Conservation (phyloP, 805 yeast genomes). For the Maudiozyma turicensis region DNA sequence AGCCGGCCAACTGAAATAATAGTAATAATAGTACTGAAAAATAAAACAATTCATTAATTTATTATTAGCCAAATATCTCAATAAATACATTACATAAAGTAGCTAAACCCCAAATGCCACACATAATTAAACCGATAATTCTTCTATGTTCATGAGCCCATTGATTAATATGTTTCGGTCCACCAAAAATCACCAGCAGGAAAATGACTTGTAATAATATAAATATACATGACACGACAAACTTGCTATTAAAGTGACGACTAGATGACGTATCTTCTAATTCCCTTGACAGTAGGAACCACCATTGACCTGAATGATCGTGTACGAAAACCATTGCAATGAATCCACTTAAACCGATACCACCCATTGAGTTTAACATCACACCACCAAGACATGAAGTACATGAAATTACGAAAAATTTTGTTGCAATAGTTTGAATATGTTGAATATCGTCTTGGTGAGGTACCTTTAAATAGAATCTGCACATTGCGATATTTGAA, state of each 20-base stretch:
- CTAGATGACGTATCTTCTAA: conserved; percentile 8
- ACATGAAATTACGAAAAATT: conserved; percentile 81
- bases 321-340: conserved; percentile 28
- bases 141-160: conserved; percentile 10
- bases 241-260: conserved; percentile 12
- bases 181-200: conserved; percentile 14
- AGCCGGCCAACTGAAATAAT: no score
- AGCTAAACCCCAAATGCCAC: conserved; percentile 20
- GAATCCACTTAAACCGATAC: conserved; percentile 73
- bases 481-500: conserved; percentile 75
- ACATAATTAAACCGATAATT: conserved; percentile 18
- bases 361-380: conserved; percentile 63
- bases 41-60: background rate
- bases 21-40: no score
- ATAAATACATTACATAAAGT: conserved; percentile 19
- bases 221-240: conserved; percentile 19
- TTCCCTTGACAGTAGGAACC: conserved; percentile 18
- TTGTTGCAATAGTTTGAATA: conserved; percentile 31
- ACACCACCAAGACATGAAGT: conserved; percentile 96
- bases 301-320: conserved; percentile 11
- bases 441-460: conserved; percentile 10
- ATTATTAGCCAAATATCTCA: conserved; percentile 10
- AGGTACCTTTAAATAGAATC: conserved; percentile 32
- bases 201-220: conserved; percentile 16
- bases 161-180: conserved; percentile 6